Conservation (phyloP, 208 protist species). For the Vickermania spadyakhi region DNA sequence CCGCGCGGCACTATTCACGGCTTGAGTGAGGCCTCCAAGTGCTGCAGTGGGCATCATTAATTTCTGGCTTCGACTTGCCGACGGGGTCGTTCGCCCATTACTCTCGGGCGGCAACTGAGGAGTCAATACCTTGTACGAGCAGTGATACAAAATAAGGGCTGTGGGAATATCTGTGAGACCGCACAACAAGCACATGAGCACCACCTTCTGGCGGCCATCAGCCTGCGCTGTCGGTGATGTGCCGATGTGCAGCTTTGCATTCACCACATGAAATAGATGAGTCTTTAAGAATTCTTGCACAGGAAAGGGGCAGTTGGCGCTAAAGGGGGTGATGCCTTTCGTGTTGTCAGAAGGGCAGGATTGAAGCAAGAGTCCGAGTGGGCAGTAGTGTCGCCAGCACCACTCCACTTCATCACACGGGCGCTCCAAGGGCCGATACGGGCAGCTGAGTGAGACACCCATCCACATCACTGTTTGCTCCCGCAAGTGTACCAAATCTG, state of each 20-base stretch:
- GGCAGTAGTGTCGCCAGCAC: slow-evolving; percentile 39
- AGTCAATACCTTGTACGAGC: too few relatives aligned
- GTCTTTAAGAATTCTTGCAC: slow-evolving; percentile 25
- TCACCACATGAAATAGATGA: slow-evolving; percentile 48
- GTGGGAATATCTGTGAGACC: slow-evolving; percentile 20
- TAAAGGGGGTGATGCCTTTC: neutral
- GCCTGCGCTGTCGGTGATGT: slow-evolving; percentile 25
- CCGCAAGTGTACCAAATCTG: neutral
- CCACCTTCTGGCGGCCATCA: slow-evolving; percentile 32
- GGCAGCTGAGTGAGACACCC: neutral
- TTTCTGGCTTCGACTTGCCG: too few relatives aligned
- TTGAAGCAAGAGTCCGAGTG: slow-evolving; percentile 50
- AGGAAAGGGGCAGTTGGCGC: slow-evolving; percentile 10
- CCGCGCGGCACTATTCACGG: slow-evolving; percentile 21
- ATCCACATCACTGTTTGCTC: neutral
- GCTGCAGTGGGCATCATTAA: slow-evolving; percentile 13
- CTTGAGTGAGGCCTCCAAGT: slow-evolving; percentile 29
- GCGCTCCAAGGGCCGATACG: slow-evolving; percentile 1
- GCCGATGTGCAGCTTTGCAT: slow-evolving; percentile 42
- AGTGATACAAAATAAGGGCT: slow-evolving; percentile 45
- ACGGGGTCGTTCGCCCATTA: too few relatives aligned
- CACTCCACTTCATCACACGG: slow-evolving; percentile 29
- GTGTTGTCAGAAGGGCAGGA: neutral
- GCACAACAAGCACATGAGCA: slow-evolving; percentile 26
- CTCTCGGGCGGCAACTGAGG: too few relatives aligned